Percentiles rank a stretch among this genome's conserved stretches.
Evolutionary conservation across 495 filamentous ascomycete species (phyloP).

Genomic region (Zalerion maritima): DNA sequence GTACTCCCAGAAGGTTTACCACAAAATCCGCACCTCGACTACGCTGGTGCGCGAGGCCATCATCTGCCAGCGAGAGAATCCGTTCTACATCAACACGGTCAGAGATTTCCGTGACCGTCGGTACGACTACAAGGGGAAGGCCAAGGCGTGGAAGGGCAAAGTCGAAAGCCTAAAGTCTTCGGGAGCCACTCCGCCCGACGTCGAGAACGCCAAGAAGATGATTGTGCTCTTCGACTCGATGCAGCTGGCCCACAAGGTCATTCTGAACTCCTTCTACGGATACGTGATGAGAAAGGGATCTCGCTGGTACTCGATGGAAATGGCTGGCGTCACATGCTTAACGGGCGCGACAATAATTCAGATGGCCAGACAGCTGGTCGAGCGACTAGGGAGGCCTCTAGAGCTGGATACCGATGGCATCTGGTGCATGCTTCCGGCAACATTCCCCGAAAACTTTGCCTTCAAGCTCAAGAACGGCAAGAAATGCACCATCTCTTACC

Average conservation of each 20-base stretch:
- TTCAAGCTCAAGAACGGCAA: constrained; percentile 92
- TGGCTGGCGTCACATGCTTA: constrained; percentile 96
- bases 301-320: constrained; percentile 98
- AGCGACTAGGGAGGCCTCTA: constrained; percentile 81
- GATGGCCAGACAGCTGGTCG: constrained; percentile 86
- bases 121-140: constrained; percentile 95
- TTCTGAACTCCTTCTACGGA: constrained; percentile 97
- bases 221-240: constrained; percentile 90
- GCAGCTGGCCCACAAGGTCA: constrained; percentile 96
- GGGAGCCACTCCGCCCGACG: constrained; percentile 58
- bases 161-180: constrained; percentile 70
- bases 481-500: constrained; percentile 89
- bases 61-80: constrained; percentile 96
- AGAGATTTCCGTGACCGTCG: constrained; percentile 87
- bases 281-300: constrained; percentile 99
- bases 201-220: constrained; percentile 98
- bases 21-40: constrained; percentile 93
- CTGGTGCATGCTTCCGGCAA: constrained; percentile 97
- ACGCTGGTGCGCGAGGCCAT: constrained; percentile 92
- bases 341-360: constrained; percentile 97
- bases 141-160: constrained; percentile 97
- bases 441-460: constrained; percentile 91
- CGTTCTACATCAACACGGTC: constrained; percentile 96
- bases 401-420: constrained; percentile 99
- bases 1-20: constrained; percentile 98